A percentile compares a stretch with the other conserved stretches of the same genome.
Evolutionary conservation across 805 yeast species (phyloP).

Genomic region (Wickerhamia fluorescens): DNA sequence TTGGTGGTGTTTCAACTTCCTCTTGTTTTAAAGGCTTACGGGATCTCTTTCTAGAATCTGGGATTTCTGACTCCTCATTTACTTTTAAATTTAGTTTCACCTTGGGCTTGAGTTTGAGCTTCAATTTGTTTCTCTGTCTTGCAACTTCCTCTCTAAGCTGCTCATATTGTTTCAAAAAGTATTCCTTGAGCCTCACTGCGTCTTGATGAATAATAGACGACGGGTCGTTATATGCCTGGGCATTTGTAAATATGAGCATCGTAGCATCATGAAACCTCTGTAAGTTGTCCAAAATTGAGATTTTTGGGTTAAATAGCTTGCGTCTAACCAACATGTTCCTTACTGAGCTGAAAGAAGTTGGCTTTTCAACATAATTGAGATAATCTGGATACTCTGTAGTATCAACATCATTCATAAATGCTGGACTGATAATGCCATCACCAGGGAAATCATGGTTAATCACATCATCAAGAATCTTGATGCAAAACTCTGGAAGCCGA

Average conservation of each 20-base stretch:
- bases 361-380: slow-evolving; percentile 60
- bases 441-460: slow-evolving; percentile 41
- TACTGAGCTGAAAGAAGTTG: slow-evolving; percentile 66
- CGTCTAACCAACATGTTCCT: slow-evolving; percentile 44
- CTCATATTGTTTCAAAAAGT: slow-evolving; percentile 37
- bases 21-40: slow-evolving; percentile 14
- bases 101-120: slow-evolving; percentile 22
- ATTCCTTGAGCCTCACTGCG: slow-evolving; percentile 52
- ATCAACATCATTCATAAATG: slow-evolving; percentile 72
- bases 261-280: slow-evolving; percentile 55
- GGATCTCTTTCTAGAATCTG: slow-evolving; percentile 10
- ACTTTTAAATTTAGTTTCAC: slow-evolving; percentile 22
- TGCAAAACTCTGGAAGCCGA: slow-evolving; percentile 15
- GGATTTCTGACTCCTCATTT: slow-evolving; percentile 12
- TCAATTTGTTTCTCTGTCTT: slow-evolving; percentile 14
- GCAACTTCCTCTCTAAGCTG: slow-evolving; percentile 19
- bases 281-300: slow-evolving; percentile 37
- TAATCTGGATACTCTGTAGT: slow-evolving; percentile 73
- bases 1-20: slow-evolving; percentile 15
- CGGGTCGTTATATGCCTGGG: slow-evolving; percentile 70
- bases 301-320: slow-evolving; percentile 25
- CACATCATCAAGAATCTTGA: slow-evolving; percentile 29
- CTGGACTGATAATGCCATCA: slow-evolving; percentile 51
- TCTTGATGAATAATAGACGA: slow-evolving; percentile 66
- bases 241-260: slow-evolving; percentile 66